phyloP scores from a whole-genome alignment of 2,329 filamentous ascomycete species.

The Cladophialophora exuberans region DNA sequence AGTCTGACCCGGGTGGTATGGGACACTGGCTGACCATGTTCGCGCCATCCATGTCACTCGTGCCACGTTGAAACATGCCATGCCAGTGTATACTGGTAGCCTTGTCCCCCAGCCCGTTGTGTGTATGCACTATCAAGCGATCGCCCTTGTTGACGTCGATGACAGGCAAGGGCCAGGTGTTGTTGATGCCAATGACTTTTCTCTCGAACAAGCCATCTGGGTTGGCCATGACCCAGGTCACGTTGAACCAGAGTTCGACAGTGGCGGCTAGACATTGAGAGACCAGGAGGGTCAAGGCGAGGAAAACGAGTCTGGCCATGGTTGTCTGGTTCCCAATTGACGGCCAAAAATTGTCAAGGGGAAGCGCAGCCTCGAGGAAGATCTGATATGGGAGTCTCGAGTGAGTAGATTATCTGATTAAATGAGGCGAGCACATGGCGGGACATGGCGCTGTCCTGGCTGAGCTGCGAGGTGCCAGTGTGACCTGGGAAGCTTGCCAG shows the following conservation, averaged over 20 bases:
- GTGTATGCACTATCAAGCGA: conserved; percentile 67
- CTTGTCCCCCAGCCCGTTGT: conserved; percentile 70
- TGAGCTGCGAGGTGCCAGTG: too few relatives aligned
- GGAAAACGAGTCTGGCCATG: conserved; percentile 14
- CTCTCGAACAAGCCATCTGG: conserved; percentile 57
- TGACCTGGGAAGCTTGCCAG: too few relatives aligned
- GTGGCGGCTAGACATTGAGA: conserved; percentile 34
- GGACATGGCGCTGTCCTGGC: too few relatives aligned
- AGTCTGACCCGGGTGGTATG: conserved; percentile 64
- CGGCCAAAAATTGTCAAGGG: too few relatives aligned
- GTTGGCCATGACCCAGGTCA: conserved; percentile 59
- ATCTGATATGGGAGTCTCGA: too few relatives aligned
- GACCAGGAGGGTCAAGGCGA: conserved; percentile 2
- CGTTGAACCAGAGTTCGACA: conserved; percentile 55
- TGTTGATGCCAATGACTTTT: conserved; percentile 71
- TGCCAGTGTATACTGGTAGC: conserved; percentile 74
- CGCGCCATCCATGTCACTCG: conserved; percentile 74
- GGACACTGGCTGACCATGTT: conserved; percentile 69
- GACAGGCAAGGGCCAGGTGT: conserved; percentile 72
- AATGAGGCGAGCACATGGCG: too few relatives aligned
- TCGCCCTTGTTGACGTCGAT: conserved; percentile 76
- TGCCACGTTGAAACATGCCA: conserved; percentile 75
- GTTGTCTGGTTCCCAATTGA: too few relatives aligned
- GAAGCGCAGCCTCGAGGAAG: too few relatives aligned
- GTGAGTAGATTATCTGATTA: too few relatives aligned